Evolutionary conservation across 768 basidiomycete genomes (phyloP).

Genomic region (Tylopilus felleus): DNA sequence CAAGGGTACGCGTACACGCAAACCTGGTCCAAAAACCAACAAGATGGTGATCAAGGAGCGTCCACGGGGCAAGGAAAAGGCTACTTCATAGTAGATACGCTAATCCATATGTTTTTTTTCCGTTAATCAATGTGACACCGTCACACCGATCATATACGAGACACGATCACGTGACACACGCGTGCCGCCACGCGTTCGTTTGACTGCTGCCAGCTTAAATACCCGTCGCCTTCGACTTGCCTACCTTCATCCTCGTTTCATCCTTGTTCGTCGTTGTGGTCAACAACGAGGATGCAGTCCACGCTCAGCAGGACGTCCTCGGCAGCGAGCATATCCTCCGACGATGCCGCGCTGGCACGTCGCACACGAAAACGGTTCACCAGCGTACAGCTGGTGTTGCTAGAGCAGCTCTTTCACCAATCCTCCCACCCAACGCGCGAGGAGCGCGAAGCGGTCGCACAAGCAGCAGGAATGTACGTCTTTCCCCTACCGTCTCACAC

Average conservation of each 20-base stretch:
- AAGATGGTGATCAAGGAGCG: conserved; percentile 86
- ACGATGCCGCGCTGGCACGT: conserved; percentile 38
- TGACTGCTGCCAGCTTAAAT: conserved; percentile 25
- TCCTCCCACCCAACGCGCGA: conserved; percentile 74
- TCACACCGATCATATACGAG: conserved; percentile 9
- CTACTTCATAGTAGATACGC: not conserved
- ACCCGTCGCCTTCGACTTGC: conserved; percentile 9
- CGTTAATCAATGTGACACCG: too few species aligned
- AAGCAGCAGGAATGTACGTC: conserved; percentile 60
- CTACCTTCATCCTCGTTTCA: not conserved
- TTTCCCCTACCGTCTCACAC: not conserved
- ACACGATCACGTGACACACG: conserved; percentile 32
- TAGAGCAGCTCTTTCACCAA: conserved; percentile 70
- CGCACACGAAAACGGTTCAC: conserved; percentile 72
- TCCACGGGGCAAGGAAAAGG: conserved; percentile 65
- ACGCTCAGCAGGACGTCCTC: conserved; percentile 55
- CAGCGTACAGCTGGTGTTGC: conserved; percentile 63
- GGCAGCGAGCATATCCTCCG: conserved; percentile 52
- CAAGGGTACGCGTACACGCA: conserved; percentile 89
- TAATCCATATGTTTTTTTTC: not conserved
- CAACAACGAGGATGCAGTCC: conserved; percentile 16
- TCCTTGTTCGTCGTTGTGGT: conserved; percentile 2
- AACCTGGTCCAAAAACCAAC: conserved; percentile 88
- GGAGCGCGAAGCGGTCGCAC: conserved; percentile 63
- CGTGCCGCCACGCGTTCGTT: conserved; percentile 30